These are phyloP conservation scores for Alternaria atra DNA, from an alignment of 2,329 filamentous ascomycete genomes.

Conservation along the genomic window DNA sequence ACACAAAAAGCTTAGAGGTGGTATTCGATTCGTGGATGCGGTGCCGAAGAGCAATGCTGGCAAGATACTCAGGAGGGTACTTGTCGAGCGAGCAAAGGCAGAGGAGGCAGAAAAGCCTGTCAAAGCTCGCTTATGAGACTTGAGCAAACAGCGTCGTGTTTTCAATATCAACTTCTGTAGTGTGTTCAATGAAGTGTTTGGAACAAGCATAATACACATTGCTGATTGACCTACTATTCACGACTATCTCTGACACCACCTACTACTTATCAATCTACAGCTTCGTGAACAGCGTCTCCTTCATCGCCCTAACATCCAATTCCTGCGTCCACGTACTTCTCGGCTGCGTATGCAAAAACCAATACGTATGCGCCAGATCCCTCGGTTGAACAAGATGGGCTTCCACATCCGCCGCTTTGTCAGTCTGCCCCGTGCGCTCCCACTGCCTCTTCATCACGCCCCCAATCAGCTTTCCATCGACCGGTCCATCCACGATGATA, in stretches of 20 bases:
- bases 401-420: slow-evolving; percentile 13
- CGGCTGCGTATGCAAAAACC: slow-evolving; percentile 34
- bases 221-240: background rate
- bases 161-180: background rate
- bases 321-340: slow-evolving; percentile 36
- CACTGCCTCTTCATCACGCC: background rate
- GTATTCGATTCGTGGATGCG: background rate
- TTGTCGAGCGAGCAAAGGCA: background rate
- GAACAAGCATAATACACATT: rapidly evolving
- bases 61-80: background rate
- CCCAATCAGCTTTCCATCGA: background rate
- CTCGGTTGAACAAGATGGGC: slow-evolving; percentile 18
- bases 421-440: background rate
- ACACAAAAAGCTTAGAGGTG: background rate
- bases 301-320: slow-evolving; percentile 31
- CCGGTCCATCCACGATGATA: background rate
- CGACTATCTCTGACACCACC: no score
- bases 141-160: background rate
- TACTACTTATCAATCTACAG: background rate
- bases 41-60: background rate
- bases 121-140: background rate
- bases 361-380: slow-evolving; percentile 26
- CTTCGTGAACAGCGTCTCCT: slow-evolving; percentile 22
- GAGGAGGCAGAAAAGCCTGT: background rate
- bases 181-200: background rate